A percentile compares a stretch with the other conserved stretches of the same genome.
Conservation (phyloP, 495 filamentous ascomycete species). For the Achaetomiella virescens region DNA sequence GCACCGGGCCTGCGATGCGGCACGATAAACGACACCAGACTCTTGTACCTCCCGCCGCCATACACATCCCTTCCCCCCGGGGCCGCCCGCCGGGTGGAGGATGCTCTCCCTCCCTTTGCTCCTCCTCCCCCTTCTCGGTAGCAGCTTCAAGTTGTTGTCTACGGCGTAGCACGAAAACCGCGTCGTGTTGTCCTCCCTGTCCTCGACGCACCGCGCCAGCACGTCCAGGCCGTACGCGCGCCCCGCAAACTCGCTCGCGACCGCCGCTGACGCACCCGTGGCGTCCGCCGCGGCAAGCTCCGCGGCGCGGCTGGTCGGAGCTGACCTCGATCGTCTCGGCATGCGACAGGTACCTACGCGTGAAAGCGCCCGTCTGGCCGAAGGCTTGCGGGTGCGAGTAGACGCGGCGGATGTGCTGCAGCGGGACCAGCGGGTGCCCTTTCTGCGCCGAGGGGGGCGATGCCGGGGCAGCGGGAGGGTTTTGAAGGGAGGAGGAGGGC, state of each 20-base stretch:
- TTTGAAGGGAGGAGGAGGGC: neutral
- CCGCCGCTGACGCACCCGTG: slow-evolving; percentile 60
- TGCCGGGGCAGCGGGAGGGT: neutral
- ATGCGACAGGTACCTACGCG: slow-evolving; percentile 57
- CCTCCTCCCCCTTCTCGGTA: neutral
- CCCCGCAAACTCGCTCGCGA: slow-evolving; percentile 69
- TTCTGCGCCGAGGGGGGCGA: neutral
- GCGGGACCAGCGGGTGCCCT: slow-evolving; percentile 25
- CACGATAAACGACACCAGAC: slow-evolving; percentile 74
- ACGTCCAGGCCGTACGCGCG: slow-evolving; percentile 58
- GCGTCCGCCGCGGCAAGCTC: slow-evolving; percentile 61
- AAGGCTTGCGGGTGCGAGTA: slow-evolving; percentile 94
- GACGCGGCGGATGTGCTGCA: slow-evolving; percentile 52
- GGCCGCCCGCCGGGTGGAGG: too few species aligned
- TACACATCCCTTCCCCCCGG: slow-evolving; percentile 6
- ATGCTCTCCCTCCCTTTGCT: slow-evolving; percentile 5
- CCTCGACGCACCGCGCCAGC: slow-evolving; percentile 72
- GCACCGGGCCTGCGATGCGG: slow-evolving; percentile 71
- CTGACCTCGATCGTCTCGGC: slow-evolving; percentile 77
- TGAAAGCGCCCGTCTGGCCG: slow-evolving; percentile 81
- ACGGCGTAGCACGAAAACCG: slow-evolving; percentile 69
- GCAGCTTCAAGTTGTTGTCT: slow-evolving; percentile 22
- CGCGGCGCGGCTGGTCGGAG: slow-evolving; percentile 76
- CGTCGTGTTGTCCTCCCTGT: slow-evolving; percentile 76
- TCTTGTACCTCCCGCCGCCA: slow-evolving; percentile 46